Conservation (phyloP, 2,329 filamentous ascomycete species). For the Cercospora berteroae region DNA sequence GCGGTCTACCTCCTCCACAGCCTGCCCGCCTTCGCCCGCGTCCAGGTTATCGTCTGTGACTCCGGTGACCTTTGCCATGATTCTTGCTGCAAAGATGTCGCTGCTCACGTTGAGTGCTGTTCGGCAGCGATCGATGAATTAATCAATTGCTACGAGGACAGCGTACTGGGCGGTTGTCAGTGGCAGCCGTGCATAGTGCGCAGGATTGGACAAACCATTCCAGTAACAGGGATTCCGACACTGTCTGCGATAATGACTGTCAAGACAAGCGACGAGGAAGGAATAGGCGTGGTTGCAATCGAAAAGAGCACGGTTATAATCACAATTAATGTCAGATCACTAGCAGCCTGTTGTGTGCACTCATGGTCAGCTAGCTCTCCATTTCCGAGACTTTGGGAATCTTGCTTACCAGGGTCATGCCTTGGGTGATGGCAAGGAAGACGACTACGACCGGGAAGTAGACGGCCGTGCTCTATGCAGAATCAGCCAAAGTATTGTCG, state of each 20-base stretch:
- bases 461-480: slow-evolving; percentile 51
- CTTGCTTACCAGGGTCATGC: too few relatives aligned
- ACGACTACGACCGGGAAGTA: slow-evolving; percentile 56
- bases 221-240: slow-evolving; percentile 41
- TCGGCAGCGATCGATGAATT: slow-evolving; percentile 57
- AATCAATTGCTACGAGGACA: slow-evolving; percentile 55
- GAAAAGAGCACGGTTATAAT: slow-evolving; percentile 53
- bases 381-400: too few relatives aligned
- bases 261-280: slow-evolving; percentile 52
- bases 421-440: slow-evolving; percentile 55
- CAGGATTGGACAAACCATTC: background rate
- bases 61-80: slow-evolving; percentile 43
- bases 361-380: too few relatives aligned
- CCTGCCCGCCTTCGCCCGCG: slow-evolving; percentile 4
- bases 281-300: slow-evolving; percentile 56
- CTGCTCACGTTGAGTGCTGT: slow-evolving; percentile 53
- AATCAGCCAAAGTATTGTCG: too few relatives aligned
- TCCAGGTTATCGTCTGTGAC: slow-evolving; percentile 29
- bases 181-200: too few relatives aligned
- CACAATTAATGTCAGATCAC: slow-evolving; percentile 52
- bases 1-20: slow-evolving; percentile 21
- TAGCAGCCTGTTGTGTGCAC: slow-evolving; percentile 28
- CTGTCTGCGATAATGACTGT: slow-evolving; percentile 52
- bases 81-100: slow-evolving; percentile 47
- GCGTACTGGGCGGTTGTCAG: too few relatives aligned